A percentile compares a stretch with the other conserved stretches of the same genome.
These are phyloP conservation scores for Ampelomyces quisqualis DNA, from an alignment of 2,329 filamentous ascomycete species.

Conservation along the genomic window DNA sequence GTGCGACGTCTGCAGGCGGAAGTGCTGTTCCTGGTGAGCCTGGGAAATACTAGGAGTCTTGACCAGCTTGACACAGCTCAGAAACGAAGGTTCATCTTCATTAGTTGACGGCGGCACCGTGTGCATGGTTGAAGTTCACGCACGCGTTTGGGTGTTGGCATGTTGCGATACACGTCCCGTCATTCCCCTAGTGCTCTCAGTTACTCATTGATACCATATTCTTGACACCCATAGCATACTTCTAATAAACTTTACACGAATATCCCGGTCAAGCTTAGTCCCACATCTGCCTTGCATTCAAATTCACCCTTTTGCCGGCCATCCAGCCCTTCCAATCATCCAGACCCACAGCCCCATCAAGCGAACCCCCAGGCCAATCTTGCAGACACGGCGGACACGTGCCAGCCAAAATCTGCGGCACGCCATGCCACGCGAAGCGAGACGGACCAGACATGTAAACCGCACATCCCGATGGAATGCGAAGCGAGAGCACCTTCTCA, in stretches of 20 bases:
- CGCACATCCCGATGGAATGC: conserved; percentile 78
- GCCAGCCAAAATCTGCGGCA: conserved; percentile 77
- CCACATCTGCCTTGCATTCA: conserved; percentile 90
- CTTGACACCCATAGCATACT: too few species aligned
- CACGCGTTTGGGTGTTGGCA: too few species aligned
- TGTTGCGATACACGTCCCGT: too few species aligned
- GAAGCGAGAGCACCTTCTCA: conserved; percentile 25
- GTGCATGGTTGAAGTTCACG: too few species aligned
- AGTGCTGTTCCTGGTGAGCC: conserved; percentile 34
- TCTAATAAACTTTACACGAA: neutral
- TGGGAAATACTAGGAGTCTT: conserved; percentile 30
- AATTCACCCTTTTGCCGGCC: conserved; percentile 79
- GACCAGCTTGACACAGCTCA: too few species aligned
- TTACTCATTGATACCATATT: too few species aligned
- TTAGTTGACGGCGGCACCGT: too few species aligned
- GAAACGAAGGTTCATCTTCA: too few species aligned
- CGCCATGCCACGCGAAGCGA: conserved; percentile 91
- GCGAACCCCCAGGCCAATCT: conserved; percentile 67
- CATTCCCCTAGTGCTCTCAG: too few species aligned
- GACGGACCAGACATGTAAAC: conserved; percentile 84
- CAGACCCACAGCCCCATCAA: conserved; percentile 50
- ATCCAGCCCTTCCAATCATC: conserved; percentile 84
- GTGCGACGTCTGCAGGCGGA: conserved; percentile 7
- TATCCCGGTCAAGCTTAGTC: too few species aligned
- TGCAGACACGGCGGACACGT: conserved; percentile 76